Evolutionary conservation across 139 green algal genomes (phyloP), one percentile per base, ranked within the genome.

Genomic region (Edaphochlamys debaryana): DNA sequence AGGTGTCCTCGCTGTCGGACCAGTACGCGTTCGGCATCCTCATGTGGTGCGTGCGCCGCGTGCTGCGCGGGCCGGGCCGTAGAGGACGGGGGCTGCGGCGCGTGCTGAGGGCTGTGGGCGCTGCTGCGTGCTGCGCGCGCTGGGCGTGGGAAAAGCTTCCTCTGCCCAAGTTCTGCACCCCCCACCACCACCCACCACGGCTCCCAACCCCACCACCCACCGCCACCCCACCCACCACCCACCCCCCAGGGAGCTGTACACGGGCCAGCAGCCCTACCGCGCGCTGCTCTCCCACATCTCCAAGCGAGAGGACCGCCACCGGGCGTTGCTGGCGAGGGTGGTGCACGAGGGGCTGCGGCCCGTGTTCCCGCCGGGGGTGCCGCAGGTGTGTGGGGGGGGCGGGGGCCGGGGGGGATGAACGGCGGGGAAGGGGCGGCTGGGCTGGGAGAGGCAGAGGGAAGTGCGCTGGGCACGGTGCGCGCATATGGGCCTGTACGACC

Each of bases 11-110:
- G 3, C 6, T 23, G 9, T 75, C 64, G 19, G 87, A 91, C 63
- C 79, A 89, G 67, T 91, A 89, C 48, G 84, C 83, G 0, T 91
- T 91, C 68, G 87, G 79, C 41, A 82, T 91, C 45, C 70, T 87
- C 67, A 87, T 89, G 79, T 89, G 85, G 73, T 80, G 73, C 69
- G 73, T 30, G 15, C 8, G 8, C 29, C 4, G 9, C 22, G 15
- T 22, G 67, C 34, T 17, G 38, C n/a, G n/a, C n/a, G n/a, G n/a
- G n/a, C n/a, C n/a, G n/a, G n/a, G n/a, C n/a, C n/a, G n/a, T n/a
- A n/a, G n/a, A n/a, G n/a, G n/a, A n/a, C n/a, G n/a, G n/a, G n/a
- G n/a, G n/a, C n/a, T n/a, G n/a, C n/a, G n/a, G n/a, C n/a, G n/a
- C n/a, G n/a, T n/a, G n/a, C n/a, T n/a, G n/a, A n/a, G n/a, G n/a